Conservation (phyloP, 2,329 filamentous ascomycete genomes). For the Talaromyces sp. region DNA sequence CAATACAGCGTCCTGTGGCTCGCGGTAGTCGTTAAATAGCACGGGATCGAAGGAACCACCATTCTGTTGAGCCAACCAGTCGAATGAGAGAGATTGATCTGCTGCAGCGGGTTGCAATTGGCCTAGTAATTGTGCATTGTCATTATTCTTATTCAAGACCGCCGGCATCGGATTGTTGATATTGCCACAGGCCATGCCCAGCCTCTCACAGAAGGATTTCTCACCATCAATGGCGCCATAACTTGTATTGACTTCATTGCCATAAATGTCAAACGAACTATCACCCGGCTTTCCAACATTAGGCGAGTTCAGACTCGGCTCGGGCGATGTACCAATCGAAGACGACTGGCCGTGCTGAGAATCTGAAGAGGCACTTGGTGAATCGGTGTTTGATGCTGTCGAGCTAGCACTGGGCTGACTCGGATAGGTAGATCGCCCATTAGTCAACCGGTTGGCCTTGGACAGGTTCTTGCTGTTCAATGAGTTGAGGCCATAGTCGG, state of each 20-base stretch:
- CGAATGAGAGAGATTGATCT: conserved; percentile 35
- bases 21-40: conserved; percentile 86
- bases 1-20: conserved; percentile 78
- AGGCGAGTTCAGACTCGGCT: conserved; percentile 41
- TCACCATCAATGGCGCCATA: conserved; percentile 35
- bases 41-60: conserved; percentile 85
- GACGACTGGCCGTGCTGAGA: conserved; percentile 43
- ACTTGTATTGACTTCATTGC: conserved; percentile 26
- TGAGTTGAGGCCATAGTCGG: conserved; percentile 27
- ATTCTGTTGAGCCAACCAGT: conserved; percentile 75
- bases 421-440: conserved; percentile 17
- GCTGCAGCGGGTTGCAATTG: conserved; percentile 17
- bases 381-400: conserved; percentile 40
- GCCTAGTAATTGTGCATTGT: conserved; percentile 24
- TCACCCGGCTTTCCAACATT: conserved; percentile 34
- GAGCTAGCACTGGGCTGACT: conserved; percentile 24
- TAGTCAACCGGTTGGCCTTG: conserved; percentile 9
- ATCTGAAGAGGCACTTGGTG: conserved; percentile 46
- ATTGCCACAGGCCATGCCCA: conserved; percentile 43
- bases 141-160: conserved; percentile 28
- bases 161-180: conserved; percentile 41
- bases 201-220: conserved; percentile 41
- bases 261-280: conserved; percentile 18
- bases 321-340: conserved; percentile 48
- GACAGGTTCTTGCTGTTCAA: conserved; percentile 12